Percentiles rank a stretch among this genome's conserved stretches.
Evolutionary conservation across 306 rosid species (phyloP).

Genomic region (Alnus glutinosa): DNA sequence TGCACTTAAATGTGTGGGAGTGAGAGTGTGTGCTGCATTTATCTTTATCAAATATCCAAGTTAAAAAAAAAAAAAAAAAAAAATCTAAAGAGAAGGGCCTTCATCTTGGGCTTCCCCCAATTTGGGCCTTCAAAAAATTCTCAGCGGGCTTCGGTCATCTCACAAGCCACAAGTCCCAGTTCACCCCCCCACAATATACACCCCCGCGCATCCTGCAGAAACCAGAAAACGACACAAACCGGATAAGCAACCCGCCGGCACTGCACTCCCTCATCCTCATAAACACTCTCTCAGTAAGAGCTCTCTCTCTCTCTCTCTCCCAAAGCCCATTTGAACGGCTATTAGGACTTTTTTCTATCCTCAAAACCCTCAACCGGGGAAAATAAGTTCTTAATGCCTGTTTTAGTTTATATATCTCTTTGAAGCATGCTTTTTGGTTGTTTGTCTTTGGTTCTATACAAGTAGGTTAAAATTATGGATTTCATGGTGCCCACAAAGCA

Average conservation of each 20-base stretch:
- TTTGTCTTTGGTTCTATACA: slow-evolving; percentile 16
- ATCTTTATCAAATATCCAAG: too few species aligned
- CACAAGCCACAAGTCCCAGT: not conserved
- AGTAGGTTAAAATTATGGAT: slow-evolving; percentile 40
- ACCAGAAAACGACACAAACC: slow-evolving; percentile 17
- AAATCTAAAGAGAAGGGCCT: too few species aligned
- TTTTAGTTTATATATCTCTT: not conserved
- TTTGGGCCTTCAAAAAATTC: too few species aligned
- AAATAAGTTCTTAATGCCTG: not conserved
- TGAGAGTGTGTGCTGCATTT: too few species aligned
- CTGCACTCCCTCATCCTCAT: slow-evolving; percentile 11
- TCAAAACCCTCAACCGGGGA: not conserved
- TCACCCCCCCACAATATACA: not conserved
- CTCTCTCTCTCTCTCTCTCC: not conserved
- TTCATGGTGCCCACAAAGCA: slow-evolving; percentile 36
- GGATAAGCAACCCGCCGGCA: slow-evolving; percentile 36
- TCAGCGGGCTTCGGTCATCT: not conserved
- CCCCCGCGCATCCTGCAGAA: not conserved
- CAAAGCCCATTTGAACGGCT: not conserved
- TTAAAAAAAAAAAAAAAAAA: too few species aligned
- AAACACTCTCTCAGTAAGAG: slow-evolving; percentile 19
- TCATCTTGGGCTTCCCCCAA: too few species aligned
- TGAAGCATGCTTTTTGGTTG: slow-evolving; percentile 18
- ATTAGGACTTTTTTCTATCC: not conserved
- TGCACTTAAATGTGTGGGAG: too few species aligned